These are phyloP conservation scores for Tylopilus vinaceipallidus DNA, from an alignment of 768 basidiomycete species.

Conservation along the genomic window DNA sequence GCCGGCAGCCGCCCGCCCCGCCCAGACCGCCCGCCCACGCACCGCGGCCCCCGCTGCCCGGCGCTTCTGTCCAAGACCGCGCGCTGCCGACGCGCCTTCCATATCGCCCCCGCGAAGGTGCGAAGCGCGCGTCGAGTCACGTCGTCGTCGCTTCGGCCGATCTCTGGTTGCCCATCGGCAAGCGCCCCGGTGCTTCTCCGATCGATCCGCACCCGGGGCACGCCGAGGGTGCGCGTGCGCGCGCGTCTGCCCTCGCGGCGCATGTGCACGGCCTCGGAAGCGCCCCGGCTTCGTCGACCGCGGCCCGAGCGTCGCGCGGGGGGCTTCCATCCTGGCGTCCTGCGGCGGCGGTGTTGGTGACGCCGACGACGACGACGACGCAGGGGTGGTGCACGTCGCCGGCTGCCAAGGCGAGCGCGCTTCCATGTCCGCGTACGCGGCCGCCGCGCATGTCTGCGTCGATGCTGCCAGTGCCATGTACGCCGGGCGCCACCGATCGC, in stretches of 20 bases:
- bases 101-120: slow-evolving; percentile 12
- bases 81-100: background rate
- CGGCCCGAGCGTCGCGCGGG: no score
- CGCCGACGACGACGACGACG: no score
- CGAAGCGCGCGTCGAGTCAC: slow-evolving; percentile 13
- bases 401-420: no score
- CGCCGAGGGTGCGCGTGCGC: no score
- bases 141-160: slow-evolving; percentile 19
- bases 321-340: no score
- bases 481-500: no score
- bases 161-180: slow-evolving; percentile 11
- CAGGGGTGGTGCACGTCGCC: no score
- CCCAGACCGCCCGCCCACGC: slow-evolving; percentile 10
- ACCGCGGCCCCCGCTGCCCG: slow-evolving; percentile 1
- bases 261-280: slow-evolving; percentile 6
- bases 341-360: no score
- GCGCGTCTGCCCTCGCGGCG: no score
- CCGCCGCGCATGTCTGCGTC: no score
- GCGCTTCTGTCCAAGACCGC: slow-evolving; percentile 7
- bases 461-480: no score
- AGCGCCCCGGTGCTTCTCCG: slow-evolving; percentile 17
- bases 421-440: no score
- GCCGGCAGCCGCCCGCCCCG: slow-evolving; percentile 8
- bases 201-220: slow-evolving; percentile 21
- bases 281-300: background rate